These are phyloP conservation scores for Ilex aquifolium DNA, from an alignment of 257 asterid genomes.

Conservation along the genomic window DNA sequence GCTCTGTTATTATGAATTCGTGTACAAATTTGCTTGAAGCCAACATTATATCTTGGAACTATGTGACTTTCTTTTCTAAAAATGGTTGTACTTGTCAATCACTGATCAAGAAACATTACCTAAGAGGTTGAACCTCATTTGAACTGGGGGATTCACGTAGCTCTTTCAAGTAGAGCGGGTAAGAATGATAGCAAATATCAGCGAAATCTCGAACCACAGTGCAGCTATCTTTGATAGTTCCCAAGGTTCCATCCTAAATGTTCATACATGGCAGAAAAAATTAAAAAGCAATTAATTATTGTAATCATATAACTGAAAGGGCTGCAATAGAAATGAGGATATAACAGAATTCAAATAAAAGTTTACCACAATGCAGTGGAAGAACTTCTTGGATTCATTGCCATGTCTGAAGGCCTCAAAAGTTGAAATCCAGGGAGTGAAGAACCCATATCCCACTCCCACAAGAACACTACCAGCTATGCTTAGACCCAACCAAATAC, in stretches of 20 bases:
- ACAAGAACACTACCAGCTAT: slow-evolving; percentile 71
- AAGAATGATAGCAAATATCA: slow-evolving; percentile 85
- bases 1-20: too few relatives aligned
- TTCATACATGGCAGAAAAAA: slow-evolving; percentile 8
- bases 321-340: too few relatives aligned
- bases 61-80: neutral
- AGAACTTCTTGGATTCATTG: slow-evolving; percentile 43
- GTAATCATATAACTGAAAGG: too few relatives aligned
- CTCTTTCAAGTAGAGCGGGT: slow-evolving; percentile 60
- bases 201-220: slow-evolving; percentile 82
- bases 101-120: slow-evolving; percentile 33
- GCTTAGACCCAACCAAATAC: slow-evolving; percentile 81
- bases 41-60: neutral
- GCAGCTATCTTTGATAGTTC: slow-evolving; percentile 75
- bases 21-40: neutral
- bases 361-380: slow-evolving; percentile 70
- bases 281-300: neutral
- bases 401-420: slow-evolving; percentile 85
- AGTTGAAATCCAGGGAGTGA: slow-evolving; percentile 87
- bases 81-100: slow-evolving; percentile 1
- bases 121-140: slow-evolving; percentile 57
- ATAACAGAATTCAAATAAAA: neutral
- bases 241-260: slow-evolving; percentile 87
- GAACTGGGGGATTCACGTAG: slow-evolving; percentile 48
- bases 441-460: slow-evolving; percentile 88